Base-by-base conservation (phyloP, 1,284 basidiomycete species). In the Sporisorium sorghi region DNA sequence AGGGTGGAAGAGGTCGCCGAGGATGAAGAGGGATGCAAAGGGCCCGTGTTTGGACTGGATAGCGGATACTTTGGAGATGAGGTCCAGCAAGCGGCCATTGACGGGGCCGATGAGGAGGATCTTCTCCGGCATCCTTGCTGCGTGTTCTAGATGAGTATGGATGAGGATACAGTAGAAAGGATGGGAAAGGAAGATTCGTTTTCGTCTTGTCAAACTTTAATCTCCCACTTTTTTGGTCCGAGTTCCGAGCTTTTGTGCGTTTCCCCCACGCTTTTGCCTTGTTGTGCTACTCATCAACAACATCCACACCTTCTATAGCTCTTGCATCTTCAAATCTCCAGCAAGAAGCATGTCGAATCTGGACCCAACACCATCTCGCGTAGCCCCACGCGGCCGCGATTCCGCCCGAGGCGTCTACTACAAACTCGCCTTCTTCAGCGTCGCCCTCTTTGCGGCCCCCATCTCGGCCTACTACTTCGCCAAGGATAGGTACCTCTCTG, bases 21-120 rank as follows among this genome's bases (percentile, higher is more conserved):
- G 87, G 75, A 94, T 91, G 46, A 99, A 88, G 19, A 92, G 90
- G 37, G 94, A 89, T 78, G 94, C 91, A 83, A 99, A 99, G 78
- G 93, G 93, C 58, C 95, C 95, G 85, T 98, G 92, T 85, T 97
- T 98, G 61, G 89, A 87, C 86, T 99, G 90, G 79, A 98, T 95
- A 21, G 90, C 87, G 55, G 89, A 90, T 73, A 97, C 88, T 87
- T 97, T 98, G 57, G 89, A 84, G 76, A 93, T 90, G 17, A 97
- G 86, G 15, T 90, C 88, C 42, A 86, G 85, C 76, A 97, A 89
- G 0, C 89, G 89, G 14, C 93, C 93, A n/a, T 88, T 86, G 14
- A 92, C 90, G 37, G 94, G 90, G 2, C 95, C 96, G 43, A 97
- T 90, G 8, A 93, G 91, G 57, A 98, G 88, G 76, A 94, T 95